These are phyloP conservation scores for Bipolaris gigantea DNA, from an alignment of 2,329 filamentous ascomycete species.

Conservation along the genomic window DNA sequence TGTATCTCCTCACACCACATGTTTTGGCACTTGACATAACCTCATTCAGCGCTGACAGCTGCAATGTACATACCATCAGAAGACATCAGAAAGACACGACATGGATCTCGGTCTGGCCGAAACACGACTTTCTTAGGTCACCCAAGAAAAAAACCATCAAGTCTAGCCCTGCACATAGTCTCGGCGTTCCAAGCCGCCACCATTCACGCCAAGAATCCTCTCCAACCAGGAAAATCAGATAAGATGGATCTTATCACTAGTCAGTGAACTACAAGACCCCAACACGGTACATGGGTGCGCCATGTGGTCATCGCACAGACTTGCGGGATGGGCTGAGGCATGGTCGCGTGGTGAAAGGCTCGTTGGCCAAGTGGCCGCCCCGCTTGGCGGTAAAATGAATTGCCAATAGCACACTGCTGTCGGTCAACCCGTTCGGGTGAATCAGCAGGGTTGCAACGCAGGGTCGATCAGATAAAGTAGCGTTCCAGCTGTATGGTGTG, in stretches of 20 bases:
- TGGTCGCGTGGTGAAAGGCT: slow-evolving; percentile 1
- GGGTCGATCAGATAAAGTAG: slow-evolving; percentile 12
- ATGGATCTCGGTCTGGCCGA: not conserved
- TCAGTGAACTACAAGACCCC: not conserved
- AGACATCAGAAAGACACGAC: not conserved
- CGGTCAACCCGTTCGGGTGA: not conserved
- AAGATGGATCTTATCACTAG: slow-evolving; percentile 11
- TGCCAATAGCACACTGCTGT: slow-evolving; percentile 5
- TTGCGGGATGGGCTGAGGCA: not conserved
- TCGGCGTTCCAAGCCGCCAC: slow-evolving; percentile 5
- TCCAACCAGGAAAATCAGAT: slow-evolving; percentile 8
- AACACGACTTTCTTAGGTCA: not conserved
- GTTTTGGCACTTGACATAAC: not conserved
- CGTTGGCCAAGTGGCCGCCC: slow-evolving; percentile 5
- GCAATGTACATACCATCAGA: not conserved
- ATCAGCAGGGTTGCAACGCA: slow-evolving; percentile 3
- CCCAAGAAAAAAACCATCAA: not conserved
- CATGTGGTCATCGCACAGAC: slow-evolving; percentile 7
- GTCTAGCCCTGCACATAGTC: slow-evolving; percentile 12
- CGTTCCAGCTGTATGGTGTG: not conserved
- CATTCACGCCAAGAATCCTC: slow-evolving; percentile 1
- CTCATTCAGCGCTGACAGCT: slow-evolving; percentile 2
- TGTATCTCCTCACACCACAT: not conserved
- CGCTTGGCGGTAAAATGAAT: slow-evolving; percentile 8
- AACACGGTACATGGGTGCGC: not conserved